Evolutionary conservation across 1,284 basidiomycete genomes (phyloP).

Genomic region (Sporisorium reilianum): DNA sequence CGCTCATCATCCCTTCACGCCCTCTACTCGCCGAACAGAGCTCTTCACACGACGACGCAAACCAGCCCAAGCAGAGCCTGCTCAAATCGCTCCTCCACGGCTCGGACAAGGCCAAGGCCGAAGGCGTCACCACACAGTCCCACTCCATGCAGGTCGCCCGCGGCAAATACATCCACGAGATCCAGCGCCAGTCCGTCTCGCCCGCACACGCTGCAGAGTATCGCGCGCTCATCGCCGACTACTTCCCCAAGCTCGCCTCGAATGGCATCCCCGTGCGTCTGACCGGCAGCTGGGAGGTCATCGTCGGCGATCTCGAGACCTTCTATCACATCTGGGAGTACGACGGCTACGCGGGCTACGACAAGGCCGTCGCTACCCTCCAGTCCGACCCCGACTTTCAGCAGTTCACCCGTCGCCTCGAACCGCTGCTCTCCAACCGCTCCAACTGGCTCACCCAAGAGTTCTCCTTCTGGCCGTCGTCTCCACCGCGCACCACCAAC

Average conservation of each 20-base stretch:
- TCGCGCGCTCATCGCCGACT: conserved; percentile 48
- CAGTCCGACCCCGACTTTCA: conserved; percentile 44
- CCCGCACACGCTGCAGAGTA: conserved; percentile 59
- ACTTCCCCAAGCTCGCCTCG: conserved; percentile 55
- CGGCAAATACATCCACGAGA: conserved; percentile 66
- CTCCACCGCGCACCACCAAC: conserved; percentile 40
- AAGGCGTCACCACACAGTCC: conserved; percentile 47
- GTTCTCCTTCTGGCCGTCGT: conserved; percentile 66
- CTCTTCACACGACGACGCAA: conserved; percentile 1
- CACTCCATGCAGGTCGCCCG: conserved; percentile 55
- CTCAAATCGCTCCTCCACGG: conserved; percentile 62
- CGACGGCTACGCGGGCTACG: conserved; percentile 65
- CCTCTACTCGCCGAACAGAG: conserved; percentile 17
- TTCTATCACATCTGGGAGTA: conserved; percentile 69
- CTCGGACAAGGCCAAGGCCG: conserved; percentile 54
- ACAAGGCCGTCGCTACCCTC: conserved; percentile 45
- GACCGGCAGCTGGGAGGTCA: conserved; percentile 64
- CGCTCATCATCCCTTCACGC: conserved; percentile 39
- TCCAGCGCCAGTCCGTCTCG: conserved; percentile 59
- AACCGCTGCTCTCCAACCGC: conserved; percentile 48
- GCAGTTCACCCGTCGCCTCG: conserved; percentile 34
- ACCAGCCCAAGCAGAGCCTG: conserved; percentile 41
- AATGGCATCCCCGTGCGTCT: conserved; percentile 45
- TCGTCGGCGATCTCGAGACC: conserved; percentile 64
- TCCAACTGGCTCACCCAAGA: conserved; percentile 67